Evolutionary conservation across 2,329 filamentous ascomycete genomes (phyloP).

Genomic region (Ceratocystis eucalypticola): DNA sequence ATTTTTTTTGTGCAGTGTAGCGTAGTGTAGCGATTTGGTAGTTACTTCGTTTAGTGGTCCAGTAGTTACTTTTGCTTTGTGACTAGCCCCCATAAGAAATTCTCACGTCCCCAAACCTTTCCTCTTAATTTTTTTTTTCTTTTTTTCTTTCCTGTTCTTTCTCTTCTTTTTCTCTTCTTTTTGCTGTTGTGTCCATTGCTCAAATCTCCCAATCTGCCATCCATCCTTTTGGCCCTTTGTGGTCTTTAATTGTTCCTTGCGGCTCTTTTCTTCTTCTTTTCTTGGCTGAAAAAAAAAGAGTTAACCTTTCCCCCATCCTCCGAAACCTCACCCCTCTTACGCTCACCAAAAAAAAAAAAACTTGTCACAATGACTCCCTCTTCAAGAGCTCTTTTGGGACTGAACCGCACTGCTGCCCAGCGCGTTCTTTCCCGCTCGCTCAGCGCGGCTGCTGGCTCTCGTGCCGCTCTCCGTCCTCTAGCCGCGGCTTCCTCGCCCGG

Average conservation of each 20-base stretch:
- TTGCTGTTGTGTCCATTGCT: slow-evolving; percentile 11
- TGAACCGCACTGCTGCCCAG: slow-evolving; percentile 20
- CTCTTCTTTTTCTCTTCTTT: neutral
- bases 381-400: slow-evolving; percentile 31
- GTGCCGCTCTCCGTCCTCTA: slow-evolving; percentile 23
- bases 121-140: neutral
- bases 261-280: slow-evolving; percentile 21
- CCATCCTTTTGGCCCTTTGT: slow-evolving; percentile 6
- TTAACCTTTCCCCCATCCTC: slow-evolving; percentile 15
- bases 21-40: neutral
- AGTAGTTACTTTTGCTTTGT: neutral
- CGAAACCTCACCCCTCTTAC: slow-evolving; percentile 8
- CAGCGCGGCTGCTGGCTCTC: slow-evolving; percentile 15
- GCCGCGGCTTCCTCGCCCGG: slow-evolving; percentile 22
- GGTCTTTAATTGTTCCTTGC: slow-evolving; percentile 15
- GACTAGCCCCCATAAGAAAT: neutral
- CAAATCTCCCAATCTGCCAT: slow-evolving; percentile 11
- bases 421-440: slow-evolving; percentile 19
- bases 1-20: neutral
- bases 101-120: slow-evolving; percentile 4
- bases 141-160: slow-evolving; percentile 5
- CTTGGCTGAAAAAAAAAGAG: slow-evolving; percentile 12
- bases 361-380: slow-evolving; percentile 32
- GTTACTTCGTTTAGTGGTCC: neutral
- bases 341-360: neutral